Percentiles rank a stretch among this genome's conserved stretches.
phyloP scores from a whole-genome alignment of 164 flowering plant species.

The Hamamelis virginiana region DNA sequence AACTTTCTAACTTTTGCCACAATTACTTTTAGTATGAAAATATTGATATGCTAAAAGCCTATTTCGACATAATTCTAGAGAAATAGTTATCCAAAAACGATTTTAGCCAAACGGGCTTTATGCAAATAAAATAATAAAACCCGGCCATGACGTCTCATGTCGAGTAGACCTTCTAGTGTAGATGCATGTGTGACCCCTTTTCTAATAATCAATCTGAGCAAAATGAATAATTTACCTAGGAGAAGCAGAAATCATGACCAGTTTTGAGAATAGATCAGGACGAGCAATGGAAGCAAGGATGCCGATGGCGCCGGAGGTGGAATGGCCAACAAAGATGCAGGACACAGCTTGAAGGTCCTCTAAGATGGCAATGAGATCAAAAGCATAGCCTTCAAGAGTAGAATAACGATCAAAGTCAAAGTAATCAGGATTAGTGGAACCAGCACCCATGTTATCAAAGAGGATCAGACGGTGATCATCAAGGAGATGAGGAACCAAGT shows the following conservation, averaged over 20 bases:
- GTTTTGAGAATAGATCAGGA: conserved; percentile 79
- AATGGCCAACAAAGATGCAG: conserved; percentile 86
- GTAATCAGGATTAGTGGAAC: conserved; percentile 51
- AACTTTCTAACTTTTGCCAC: too few species aligned
- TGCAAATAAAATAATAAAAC: too few species aligned
- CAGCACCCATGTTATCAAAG: conserved; percentile 57
- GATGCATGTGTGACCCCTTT: too few species aligned
- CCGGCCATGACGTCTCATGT: too few species aligned
- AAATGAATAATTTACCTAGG: conserved; percentile 50
- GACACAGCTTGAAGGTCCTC: conserved; percentile 53
- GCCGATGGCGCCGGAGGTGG: conserved; percentile 69
- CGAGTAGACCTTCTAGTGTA: too few species aligned
- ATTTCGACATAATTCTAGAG: too few species aligned
- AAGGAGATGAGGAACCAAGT: conserved; percentile 38
- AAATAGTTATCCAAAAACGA: too few species aligned
- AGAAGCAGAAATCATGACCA: conserved; percentile 62
- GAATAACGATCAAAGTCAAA: conserved; percentile 49
- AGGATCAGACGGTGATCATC: conserved; percentile 31
- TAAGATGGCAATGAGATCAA: conserved; percentile 45
- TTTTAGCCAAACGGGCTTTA: too few species aligned
- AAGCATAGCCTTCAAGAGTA: conserved; percentile 40
- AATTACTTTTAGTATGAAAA: too few species aligned
- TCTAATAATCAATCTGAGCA: neutral
- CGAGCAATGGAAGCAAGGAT: conserved; percentile 68
- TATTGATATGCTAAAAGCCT: too few species aligned